A percentile compares a stretch with the other conserved stretches of the same genome.
Conservation (phyloP, 495 filamentous ascomycete genomes). For the Hypoxylon fuscum region DNA sequence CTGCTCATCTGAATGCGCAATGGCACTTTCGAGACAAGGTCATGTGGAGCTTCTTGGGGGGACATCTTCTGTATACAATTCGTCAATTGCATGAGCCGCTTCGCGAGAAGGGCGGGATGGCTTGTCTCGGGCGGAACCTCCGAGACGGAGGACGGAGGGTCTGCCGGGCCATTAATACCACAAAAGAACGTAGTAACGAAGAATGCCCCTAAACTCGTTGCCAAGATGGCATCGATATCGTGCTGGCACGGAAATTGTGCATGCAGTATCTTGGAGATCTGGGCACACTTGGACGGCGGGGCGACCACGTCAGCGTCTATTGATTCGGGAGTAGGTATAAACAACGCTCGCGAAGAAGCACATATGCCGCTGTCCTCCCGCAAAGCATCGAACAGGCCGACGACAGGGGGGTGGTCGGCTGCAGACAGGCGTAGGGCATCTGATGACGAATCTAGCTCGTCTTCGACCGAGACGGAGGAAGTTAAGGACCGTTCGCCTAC, state of each 20-base stretch:
- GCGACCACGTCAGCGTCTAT: slow-evolving; percentile 15
- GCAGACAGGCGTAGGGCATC: slow-evolving; percentile 32
- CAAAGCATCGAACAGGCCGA: slow-evolving; percentile 37
- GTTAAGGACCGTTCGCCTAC: slow-evolving; percentile 31
- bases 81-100: slow-evolving; percentile 56
- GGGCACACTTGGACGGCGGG: slow-evolving; percentile 35
- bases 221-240: slow-evolving; percentile 47
- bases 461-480: slow-evolving; percentile 46
- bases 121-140: slow-evolving; percentile 45
- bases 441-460: slow-evolving; percentile 36
- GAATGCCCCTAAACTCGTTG: slow-evolving; percentile 39
- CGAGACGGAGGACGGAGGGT: slow-evolving; percentile 37
- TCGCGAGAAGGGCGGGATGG: slow-evolving; percentile 57
- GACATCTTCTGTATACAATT: slow-evolving; percentile 59
- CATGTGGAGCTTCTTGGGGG: slow-evolving; percentile 28
- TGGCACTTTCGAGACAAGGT: slow-evolving; percentile 45
- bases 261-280: slow-evolving; percentile 43
- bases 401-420: slow-evolving; percentile 17
- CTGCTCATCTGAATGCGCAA: slow-evolving; percentile 42
- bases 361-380: slow-evolving; percentile 31
- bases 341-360: slow-evolving; percentile 7
- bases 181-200: slow-evolving; percentile 46
- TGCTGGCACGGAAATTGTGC: slow-evolving; percentile 52
- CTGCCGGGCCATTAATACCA: slow-evolving; percentile 36
- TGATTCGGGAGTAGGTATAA: slow-evolving; percentile 41